Base-by-base conservation (phyloP, 2,329 filamentous ascomycete species). In the Penicillium digitatum region DNA sequence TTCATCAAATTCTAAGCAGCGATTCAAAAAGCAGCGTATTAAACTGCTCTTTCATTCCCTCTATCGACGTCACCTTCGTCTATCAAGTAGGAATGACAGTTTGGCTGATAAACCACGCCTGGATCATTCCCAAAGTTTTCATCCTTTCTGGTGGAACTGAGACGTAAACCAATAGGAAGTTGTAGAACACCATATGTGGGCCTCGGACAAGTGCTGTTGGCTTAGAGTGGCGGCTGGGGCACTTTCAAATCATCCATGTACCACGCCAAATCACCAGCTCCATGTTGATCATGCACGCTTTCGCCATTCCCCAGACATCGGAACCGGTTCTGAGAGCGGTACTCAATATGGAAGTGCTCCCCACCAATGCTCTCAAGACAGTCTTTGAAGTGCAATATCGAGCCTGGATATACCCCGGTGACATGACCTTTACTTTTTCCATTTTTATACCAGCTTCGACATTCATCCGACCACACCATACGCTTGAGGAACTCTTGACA, bases 401-500 rank as follows among this genome's bases (percentile, higher is more conserved):
- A 18, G 16, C 44, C 44, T 3, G 44, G 31, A 14, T 47, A 47
- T 22, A 47, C 10, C 14, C 31, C 44, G 6, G 44, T 47, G 31
- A 47, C 32, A 9, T 35, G 44, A 1, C 44, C 44, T 26, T 14
- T 7, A 3, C 31, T n/a, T 11, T 63, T 66, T 29, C 65, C 63
- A 24, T 66, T 65, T 46, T 69, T 69, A 45, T 71, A 71, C 69
- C 68, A 71, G 22, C 62, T 62, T 2, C 61, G 58, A 35, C 69
- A 72, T 14, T 58, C 57, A 14, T 59, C 61, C 1, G 62, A 52
- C 66, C 67, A 73, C 0, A 68, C 65, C 14, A 66, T 69, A 12
- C 64, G 64, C 50, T 69, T 66, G 38, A 71, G 58, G 48, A 70
- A 68, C 53, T 69, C 62, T 42, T 74, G 68, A 1, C 59, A 63